Base-by-base conservation (phyloP, 306 rosid genomes). In the Parietaria judaica region DNA sequence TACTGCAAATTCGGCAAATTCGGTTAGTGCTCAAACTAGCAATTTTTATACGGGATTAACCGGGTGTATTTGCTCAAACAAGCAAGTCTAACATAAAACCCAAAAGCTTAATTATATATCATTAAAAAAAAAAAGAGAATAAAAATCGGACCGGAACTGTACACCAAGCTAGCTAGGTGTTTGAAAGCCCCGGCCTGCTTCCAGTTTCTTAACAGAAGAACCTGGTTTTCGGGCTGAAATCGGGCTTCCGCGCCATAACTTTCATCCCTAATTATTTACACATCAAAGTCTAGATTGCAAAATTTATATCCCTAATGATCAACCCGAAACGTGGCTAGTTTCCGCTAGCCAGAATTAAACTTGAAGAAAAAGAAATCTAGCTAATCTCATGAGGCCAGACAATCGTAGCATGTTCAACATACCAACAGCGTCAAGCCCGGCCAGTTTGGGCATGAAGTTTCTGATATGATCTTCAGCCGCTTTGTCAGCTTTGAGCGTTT, bases 381-480 rank as follows among this genome's bases (percentile, higher is more conserved):
- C 45, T 41, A 5, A 41, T 73, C 11, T n/a, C 50, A 44, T 48
- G 14, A n/a, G 2, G 39, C 31, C 39, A 39, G 63, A 37, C 6
- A 50, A 17, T 37, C 47, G 36, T 12, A 56, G 11, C 60, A 37
- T 14, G 41, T 41, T 36, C 37, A 17, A 66, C 92, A 62, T 85
- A 88, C 96, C 96, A 60, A 92, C 84, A 66, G 96, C 99, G 78
- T 92, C 92, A 48, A 86, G 76, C 43, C 96, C 96, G 3, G 85
- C 81, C 73, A 88, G 73, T 69, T 92, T 92, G 55, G 99, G 96
- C 89, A 92, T 64, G 78, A 84, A 92, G 65, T 84, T 79, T 56
- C 49, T 82, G 77, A 88, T 83, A 74, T 88, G 99, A 31, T 88
- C 99, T 82, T 92, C 94, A 17, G 96, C 96, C 45, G 92, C 95